Evolutionary conservation across 169 alveolate genomes (phyloP).

Genomic region (Plasmodium gonderi): DNA sequence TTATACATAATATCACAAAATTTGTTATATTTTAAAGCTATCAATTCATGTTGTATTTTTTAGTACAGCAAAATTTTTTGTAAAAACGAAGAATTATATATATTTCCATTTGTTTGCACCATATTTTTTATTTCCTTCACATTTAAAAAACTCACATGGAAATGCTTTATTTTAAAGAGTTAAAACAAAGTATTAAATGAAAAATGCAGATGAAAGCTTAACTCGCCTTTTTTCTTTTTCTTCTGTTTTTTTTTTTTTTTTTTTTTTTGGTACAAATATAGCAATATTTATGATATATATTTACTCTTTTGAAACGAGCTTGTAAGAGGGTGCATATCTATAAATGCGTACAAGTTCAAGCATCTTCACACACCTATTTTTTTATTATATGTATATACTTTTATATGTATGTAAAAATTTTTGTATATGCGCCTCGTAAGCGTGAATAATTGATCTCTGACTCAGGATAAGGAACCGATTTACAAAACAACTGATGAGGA

Average conservation of each 20-base stretch:
- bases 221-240: background rate
- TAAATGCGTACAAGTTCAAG: background rate
- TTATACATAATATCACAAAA: background rate
- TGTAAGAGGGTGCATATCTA: background rate
- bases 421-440: background rate
- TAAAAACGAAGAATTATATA: background rate
- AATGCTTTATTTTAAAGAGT: background rate
- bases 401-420: background rate
- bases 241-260: constrained; percentile 3
- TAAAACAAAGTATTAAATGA: background rate
- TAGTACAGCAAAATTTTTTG: background rate
- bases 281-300: background rate
- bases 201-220: constrained; percentile 1
- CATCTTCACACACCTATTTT: background rate
- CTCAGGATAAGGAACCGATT: too few species aligned
- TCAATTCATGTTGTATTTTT: background rate
- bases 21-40: background rate
- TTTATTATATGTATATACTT: background rate
- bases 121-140: background rate
- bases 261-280: background rate
- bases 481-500: too few species aligned
- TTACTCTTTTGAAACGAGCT: background rate
- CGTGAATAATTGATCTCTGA: too few species aligned
- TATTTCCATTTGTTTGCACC: background rate
- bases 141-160: background rate